Base-by-base conservation (phyloP, 371 early-diverging fungal genomes). In the Gilbertella persicaria region DNA sequence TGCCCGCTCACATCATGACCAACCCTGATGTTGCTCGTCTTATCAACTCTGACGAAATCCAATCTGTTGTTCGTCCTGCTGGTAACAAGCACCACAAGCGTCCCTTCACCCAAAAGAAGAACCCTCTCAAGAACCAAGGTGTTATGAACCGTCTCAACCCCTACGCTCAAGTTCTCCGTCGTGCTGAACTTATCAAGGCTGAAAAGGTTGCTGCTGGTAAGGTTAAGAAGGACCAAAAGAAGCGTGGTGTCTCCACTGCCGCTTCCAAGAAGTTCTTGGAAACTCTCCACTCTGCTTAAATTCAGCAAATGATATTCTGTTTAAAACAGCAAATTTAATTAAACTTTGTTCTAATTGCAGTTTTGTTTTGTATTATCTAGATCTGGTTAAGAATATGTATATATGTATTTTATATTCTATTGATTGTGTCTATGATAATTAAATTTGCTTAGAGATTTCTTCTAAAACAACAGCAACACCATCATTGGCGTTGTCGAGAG, bases 11-110 rank as follows among this genome's bases (percentile, higher is more conserved):
- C 73, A 81, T 97, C 79, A 84, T 96, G 73, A 71, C 91, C 80
- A 94, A 95, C 91, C 84, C 97, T 66, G 98, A 98, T 84, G 85
- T 99, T 56, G 82, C 89, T 62, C 93, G 97, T 73, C 76, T 99
- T 65, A 98, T 99, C 84, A 94, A 97, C 88, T 96, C 97, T 68
- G 89, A 91, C 67, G 99, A 99, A 83, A 86, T 99, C 66, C 99
- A 99, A 84, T 84, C 92, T 54, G 93, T 96, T 56, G 84, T 98
- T 68, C 90, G 92, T 62, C 81, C 91, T 62, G 93, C 95, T 45
- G 88, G 92, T 64, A 66, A 85, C 69, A 78, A 85, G 79, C 64
- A 73, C 76, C 78, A 82, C 80, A 90, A 92, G 87, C 89, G 94
- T 69, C 90, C 96, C 36, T 91, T 80, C 87, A 84, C 90, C 66